phyloP scores from a whole-genome alignment of 1,284 basidiomycete genomes.

The Ceratobasidium papillatum region DNA sequence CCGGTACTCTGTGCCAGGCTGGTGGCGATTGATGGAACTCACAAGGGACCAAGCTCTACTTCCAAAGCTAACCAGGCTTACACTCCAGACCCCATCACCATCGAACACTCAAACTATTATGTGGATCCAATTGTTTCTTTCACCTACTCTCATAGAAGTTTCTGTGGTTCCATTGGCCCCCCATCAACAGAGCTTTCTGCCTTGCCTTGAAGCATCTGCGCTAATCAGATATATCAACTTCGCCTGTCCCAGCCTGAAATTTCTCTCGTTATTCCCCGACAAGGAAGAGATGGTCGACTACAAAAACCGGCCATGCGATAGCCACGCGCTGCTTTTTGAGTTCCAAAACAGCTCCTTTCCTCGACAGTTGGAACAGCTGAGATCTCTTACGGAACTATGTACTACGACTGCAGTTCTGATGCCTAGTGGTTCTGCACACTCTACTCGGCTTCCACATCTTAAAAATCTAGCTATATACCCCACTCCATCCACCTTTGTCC shows the following conservation, averaged over 20 bases:
- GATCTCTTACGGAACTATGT: neutral
- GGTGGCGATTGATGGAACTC: neutral
- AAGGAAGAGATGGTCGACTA: neutral
- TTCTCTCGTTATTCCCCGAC: neutral
- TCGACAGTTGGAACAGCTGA: neutral
- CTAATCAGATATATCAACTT: neutral
- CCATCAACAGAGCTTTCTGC: neutral
- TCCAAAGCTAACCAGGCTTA: neutral
- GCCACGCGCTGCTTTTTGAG: neutral
- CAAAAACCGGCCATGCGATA: neutral
- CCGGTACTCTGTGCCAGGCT: neutral
- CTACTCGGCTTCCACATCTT: neutral
- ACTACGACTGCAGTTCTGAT: neutral
- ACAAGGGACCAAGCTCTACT: neutral
- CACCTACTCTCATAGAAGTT: neutral
- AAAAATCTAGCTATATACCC: neutral
- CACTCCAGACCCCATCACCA: neutral
- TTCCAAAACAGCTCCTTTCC: neutral
- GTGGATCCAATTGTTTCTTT: neutral
- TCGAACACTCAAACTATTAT: neutral
- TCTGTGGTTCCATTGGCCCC: neutral
- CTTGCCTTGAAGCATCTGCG: neutral
- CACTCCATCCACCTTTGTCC: neutral
- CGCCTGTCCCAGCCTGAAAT: neutral
- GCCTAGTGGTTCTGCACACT: neutral